Base-by-base conservation (phyloP, 2,329 filamentous ascomycete species). In the Neofusicoccum sp. region DNA sequence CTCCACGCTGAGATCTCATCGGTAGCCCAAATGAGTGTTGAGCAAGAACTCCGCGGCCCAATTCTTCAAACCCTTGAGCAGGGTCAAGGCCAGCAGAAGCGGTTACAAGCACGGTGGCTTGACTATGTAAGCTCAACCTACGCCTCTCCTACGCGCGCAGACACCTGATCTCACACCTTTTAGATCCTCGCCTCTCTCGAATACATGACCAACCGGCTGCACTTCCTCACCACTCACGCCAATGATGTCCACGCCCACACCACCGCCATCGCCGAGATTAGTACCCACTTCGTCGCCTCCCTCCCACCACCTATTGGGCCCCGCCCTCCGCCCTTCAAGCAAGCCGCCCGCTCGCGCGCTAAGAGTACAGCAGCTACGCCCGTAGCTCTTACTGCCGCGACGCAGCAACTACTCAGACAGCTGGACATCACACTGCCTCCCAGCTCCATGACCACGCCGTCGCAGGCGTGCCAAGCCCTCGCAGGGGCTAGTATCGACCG, bases 1-100 rank as follows among this genome's bases (percentile, higher is more conserved):
- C 76, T 91, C 3, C 87, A 89, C 65, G 78, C 86, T 0, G 89
- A 91, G 68, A 86, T 91, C 41, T 76, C 88, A 0, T 84, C 87
- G 0, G 85, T 91, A 1, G 84, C 87, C 6, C 84, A 89, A 63
- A 90, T 91, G 84, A 85, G 87, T 0, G 80, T 87, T 1, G 86
- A 90, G 65, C 84, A 88, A 66, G 85, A 89, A 68, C 82, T 87
- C 65, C 78, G 88, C 4, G 82, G 85, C 62, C 87, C 88, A 0
- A 84, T 87, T 1, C 73, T 84, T 5, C 71, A 75, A 9, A 67
- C 69, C 26, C 71, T 76, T 58, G 65, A 74, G 24, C 68, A 73
- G 8, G 71, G 71, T 26, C 71, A 75, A 30, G 66, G 68, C 31
- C 73, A 78, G 47, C 65, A 68, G 26, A 65, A 64, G 16, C 68